These are phyloP conservation scores for Exidia glandulosa DNA, from an alignment of 768 basidiomycete species.

Conservation along the genomic window DNA sequence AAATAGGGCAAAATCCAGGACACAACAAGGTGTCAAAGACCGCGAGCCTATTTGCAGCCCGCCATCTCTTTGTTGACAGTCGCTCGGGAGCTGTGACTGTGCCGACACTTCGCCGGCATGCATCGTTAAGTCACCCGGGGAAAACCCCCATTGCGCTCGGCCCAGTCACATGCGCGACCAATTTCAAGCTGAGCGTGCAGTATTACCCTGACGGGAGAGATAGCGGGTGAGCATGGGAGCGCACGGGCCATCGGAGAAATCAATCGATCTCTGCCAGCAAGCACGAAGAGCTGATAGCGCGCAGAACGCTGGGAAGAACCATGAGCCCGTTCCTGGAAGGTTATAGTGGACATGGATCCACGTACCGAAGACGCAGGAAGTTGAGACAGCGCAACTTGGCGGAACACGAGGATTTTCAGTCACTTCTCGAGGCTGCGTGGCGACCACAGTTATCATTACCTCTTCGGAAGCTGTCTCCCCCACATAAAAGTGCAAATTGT, in stretches of 20 bases:
- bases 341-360: too few species aligned
- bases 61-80: neutral
- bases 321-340: neutral
- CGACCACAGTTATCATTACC: too few species aligned
- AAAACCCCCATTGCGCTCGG: neutral
- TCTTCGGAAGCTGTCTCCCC: too few species aligned
- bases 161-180: neutral
- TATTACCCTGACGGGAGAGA: neutral
- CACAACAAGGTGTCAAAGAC: neutral
- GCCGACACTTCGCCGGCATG: neutral
- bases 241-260: neutral
- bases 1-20: neutral
- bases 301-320: neutral
- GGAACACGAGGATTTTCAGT: too few species aligned
- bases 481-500: too few species aligned
- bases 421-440: too few species aligned
- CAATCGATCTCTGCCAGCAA: neutral
- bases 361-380: too few species aligned
- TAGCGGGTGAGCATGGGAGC: neutral
- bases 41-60: neutral
- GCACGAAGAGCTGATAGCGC: neutral
- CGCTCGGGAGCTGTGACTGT: neutral
- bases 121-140: neutral
- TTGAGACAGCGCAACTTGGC: too few species aligned
- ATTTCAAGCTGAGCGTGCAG: neutral